Base-by-base conservation (phyloP, 2,329 filamentous ascomycete species). In the Penicillium sp. region DNA sequence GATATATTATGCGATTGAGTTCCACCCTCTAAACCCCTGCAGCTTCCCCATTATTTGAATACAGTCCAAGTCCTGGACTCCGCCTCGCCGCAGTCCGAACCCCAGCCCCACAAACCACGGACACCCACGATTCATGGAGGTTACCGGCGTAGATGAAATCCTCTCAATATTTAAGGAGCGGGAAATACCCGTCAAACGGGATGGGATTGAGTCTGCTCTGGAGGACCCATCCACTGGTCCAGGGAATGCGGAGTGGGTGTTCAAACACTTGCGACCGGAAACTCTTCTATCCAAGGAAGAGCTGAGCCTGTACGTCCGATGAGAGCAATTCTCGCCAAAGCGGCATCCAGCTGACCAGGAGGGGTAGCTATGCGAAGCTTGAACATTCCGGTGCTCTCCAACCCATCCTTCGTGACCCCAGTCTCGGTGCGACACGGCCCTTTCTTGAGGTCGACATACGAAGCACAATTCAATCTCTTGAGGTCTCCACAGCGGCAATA, bases 281-380 rank as follows among this genome's bases (percentile, higher is more conserved):
- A 75, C 72, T 6, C 63, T 77, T 35, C 65, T 78, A 51, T 76
- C 75, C 7, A 69, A 68, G 51, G 75, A 78, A 51, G 75, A 78
- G 62, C 60, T 74, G 24, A 60, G 59, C 48, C 48, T 77, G 75
- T 77, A 70, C 37, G 67, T 55, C 10, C 44, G 24, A 60, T 24
- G 19, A 22, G 48, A 41, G 5, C 48, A 22, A 21, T 13, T 27
- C 10, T 27, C 19, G 14, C 5, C 10, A n/a, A 3, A 8, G 11
- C 31, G 46, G 24, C 26, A 13, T 24, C 7, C 10, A 47, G 31
- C 57, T 59, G 37, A 61, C 29, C 16, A 3, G 8, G 8, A 27
- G 41, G 5, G 9, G 7, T 9, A 77, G 75, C 52, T 73, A 73
- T 46, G 60, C 64, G 9, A 72, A 68, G 16, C 62, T 77, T n/a